phyloP scores from a whole-genome alignment of 1,284 basidiomycete species.

The Austropuccinia psidii region DNA sequence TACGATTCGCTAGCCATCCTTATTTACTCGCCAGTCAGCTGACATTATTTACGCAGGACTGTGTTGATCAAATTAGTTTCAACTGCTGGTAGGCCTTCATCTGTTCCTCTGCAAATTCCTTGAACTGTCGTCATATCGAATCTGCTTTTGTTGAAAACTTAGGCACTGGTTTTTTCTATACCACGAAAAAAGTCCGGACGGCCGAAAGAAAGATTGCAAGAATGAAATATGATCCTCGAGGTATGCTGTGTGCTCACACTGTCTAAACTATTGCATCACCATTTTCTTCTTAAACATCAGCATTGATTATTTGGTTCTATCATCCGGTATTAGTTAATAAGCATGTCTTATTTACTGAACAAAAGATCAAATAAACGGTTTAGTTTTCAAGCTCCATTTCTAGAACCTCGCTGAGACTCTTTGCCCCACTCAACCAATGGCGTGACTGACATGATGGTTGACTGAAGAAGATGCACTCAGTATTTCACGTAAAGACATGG shows the following conservation, averaged over 20 bases:
- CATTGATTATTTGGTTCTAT: neutral
- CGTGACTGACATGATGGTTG: too few relatives aligned
- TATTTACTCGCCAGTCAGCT: neutral
- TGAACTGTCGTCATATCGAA: too few relatives aligned
- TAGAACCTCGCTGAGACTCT: too few relatives aligned
- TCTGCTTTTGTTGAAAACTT: neutral
- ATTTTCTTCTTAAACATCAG: neutral
- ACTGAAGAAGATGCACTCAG: too few relatives aligned
- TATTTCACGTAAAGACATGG: too few relatives aligned
- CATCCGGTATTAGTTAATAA: conserved; percentile 1
- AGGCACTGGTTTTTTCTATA: conserved; percentile 39
- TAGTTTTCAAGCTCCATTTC: too few relatives aligned
- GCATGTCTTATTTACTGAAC: conserved; percentile 26
- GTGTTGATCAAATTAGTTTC: conserved; percentile 27
- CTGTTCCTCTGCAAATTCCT: neutral
- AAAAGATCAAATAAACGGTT: conserved; percentile 34
- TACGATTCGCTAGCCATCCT: neutral
- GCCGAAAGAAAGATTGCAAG: conserved; percentile 38
- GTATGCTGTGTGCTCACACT: neutral
- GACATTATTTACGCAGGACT: neutral
- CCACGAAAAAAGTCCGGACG: conserved; percentile 38
- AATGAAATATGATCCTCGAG: conserved; percentile 39
- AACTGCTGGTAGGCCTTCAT: conserved; percentile 7
- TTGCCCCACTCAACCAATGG: too few relatives aligned
- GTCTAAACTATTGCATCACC: neutral